Conservation (phyloP, 371 early-diverging fungal genomes). For the Actinomortierella wolfii region DNA sequence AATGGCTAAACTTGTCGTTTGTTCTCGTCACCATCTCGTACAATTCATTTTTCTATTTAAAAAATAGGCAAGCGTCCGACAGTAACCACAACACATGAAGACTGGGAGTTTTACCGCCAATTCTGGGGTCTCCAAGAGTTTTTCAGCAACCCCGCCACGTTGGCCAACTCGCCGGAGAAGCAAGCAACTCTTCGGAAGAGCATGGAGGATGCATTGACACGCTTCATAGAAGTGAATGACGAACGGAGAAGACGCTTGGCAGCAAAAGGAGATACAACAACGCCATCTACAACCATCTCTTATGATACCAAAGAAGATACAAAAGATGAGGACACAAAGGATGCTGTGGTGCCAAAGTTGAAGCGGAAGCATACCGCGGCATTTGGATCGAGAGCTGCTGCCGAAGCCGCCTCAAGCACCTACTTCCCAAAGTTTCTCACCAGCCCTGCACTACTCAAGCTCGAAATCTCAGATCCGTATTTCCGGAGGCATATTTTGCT, state of each 20-base stretch:
- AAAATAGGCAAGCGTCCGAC: too few relatives aligned
- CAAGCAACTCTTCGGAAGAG: slow-evolving; percentile 6
- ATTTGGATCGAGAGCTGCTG: slow-evolving; percentile 19
- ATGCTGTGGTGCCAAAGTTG: not conserved
- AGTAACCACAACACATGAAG: not conserved
- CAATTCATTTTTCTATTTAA: too few relatives aligned
- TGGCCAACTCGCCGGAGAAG: slow-evolving; percentile 17
- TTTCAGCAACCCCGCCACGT: slow-evolving; percentile 28
- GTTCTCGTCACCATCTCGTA: too few relatives aligned
- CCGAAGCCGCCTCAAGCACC: slow-evolving; percentile 43
- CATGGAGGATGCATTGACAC: slow-evolving; percentile 21
- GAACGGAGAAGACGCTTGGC: slow-evolving; percentile 48
- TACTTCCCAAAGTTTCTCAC: slow-evolving; percentile 81
- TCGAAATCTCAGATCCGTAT: slow-evolving; percentile 70
- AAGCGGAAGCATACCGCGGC: slow-evolving; percentile 20
- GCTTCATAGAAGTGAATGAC: slow-evolving; percentile 12
- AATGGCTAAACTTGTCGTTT: too few relatives aligned
- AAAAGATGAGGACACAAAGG: not conserved
- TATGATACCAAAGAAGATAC: slow-evolving; percentile 3
- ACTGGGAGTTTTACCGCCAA: slow-evolving; percentile 22
- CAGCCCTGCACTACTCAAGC: slow-evolving; percentile 66
- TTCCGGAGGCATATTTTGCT: slow-evolving; percentile 81
- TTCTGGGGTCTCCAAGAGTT: slow-evolving; percentile 40
- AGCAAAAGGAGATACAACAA: slow-evolving; percentile 27
- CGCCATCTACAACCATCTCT: slow-evolving; percentile 15